Base-by-base conservation (phyloP, 345 rosid genomes). In the Lepidium didymum region DNA sequence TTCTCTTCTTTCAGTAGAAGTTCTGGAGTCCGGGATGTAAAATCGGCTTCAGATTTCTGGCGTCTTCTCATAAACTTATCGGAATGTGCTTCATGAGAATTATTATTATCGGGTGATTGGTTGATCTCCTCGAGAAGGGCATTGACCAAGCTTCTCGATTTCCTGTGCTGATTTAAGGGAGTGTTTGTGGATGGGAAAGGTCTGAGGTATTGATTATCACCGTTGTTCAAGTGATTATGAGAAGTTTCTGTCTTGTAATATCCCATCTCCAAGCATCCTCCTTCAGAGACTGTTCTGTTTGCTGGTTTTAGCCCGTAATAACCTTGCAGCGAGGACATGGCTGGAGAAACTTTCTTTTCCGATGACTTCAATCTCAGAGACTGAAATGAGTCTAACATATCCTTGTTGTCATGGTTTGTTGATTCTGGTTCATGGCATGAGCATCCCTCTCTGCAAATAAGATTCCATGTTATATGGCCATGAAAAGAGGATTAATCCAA, bases 301-400 rank as follows among this genome's bases (percentile, higher is more conserved):
- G 80, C 68, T 62, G 85, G 75, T 64, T 77, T 74, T 14, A 91
- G 83, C 53, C 88, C 88, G 64, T 91, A 91, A 72, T 78, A 94
- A 47, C 89, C 90, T 70, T 79, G 96, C 62, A 89, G 80, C 18
- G 91, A 81, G 73, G 76, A 79, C 97, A 91, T 94, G 8, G 85
- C 83, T 63, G 86, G 85, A 62, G 77, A 79, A 62, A 81, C 87
- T 71, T 83, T 55, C 74, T 68, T 75, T 13, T 62, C 74, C 3
- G 78, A 68, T 7, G 85, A 72, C 50, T 78, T 86, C 73, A 83
- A 58, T 69, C 81, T 82, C 46, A 85, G 77, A 46, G 97, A 82
- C 67, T 73, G 87, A 70, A 90, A 90, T 21, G 92, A 85, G 56
- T 86, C 86, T 11, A 88, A 68, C 15, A 82, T 68, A 14, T 82